phyloP scores from a whole-genome alignment of 257 asterid species.

The Marsdenia floribunda region DNA sequence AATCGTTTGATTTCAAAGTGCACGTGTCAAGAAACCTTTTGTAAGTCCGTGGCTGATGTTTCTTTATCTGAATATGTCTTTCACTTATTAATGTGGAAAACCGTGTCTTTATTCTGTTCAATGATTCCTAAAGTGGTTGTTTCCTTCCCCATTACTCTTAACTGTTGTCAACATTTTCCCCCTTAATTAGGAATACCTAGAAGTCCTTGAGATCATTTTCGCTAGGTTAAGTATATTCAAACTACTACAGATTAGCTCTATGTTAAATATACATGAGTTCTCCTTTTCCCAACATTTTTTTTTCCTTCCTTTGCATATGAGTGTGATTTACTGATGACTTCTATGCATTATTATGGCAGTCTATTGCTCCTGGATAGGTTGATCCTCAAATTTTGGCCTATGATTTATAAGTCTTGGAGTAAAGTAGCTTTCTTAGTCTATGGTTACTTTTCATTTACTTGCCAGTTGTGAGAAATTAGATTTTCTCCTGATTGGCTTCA shows the following conservation, averaged over 20 bases:
- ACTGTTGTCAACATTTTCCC: not conserved
- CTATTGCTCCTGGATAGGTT: not conserved
- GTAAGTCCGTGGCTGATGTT: not conserved
- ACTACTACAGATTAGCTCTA: not conserved
- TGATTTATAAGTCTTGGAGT: not conserved
- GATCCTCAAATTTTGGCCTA: not conserved
- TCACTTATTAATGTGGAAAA: not conserved
- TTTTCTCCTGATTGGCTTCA: not conserved
- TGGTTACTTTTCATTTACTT: not conserved
- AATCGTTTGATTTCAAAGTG: not conserved
- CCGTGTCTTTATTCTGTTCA: not conserved
- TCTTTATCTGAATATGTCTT: not conserved
- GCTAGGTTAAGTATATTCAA: not conserved
- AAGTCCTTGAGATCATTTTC: not conserved
- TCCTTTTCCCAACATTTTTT: not conserved
- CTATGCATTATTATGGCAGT: not conserved
- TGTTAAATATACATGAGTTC: not conserved
- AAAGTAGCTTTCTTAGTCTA: not conserved
- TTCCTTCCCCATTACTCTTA: not conserved
- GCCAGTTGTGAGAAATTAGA: not conserved
- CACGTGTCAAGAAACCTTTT: not conserved
- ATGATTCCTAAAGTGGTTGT: not conserved
- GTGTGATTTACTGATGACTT: not conserved
- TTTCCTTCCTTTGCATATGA: not conserved
- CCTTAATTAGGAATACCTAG: not conserved